These are phyloP conservation scores for Stylonectria norvegica DNA, from an alignment of 2,329 filamentous ascomycete genomes.

Conservation along the genomic window DNA sequence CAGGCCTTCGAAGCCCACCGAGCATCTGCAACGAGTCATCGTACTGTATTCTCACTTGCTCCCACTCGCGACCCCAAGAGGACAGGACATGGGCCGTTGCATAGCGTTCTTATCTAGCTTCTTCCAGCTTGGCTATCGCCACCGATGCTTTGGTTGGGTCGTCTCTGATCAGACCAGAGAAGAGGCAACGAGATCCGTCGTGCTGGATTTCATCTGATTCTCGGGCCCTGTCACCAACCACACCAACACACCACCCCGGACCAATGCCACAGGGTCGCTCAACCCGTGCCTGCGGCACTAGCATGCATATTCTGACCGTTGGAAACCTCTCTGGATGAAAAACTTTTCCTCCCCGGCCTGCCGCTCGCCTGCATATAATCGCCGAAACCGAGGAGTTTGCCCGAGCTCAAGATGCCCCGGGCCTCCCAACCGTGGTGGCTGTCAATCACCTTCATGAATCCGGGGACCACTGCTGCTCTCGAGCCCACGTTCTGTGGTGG, in stretches of 20 bases:
- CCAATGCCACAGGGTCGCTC: conserved; percentile 18
- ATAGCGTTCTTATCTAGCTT: conserved; percentile 13
- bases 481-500: conserved; percentile 16
- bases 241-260: conserved; percentile 21
- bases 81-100: conserved; percentile 9
- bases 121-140: conserved; percentile 13
- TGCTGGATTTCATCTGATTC: conserved; percentile 23
- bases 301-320: conserved; percentile 12
- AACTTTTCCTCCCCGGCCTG: conserved; percentile 8
- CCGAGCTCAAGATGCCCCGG: conserved; percentile 5
- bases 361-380: conserved; percentile 6
- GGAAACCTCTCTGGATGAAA: conserved; percentile 5
- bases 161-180: conserved; percentile 18
- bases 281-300: conserved; percentile 16
- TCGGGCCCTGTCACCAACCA: conserved; percentile 15
- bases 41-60: no score
- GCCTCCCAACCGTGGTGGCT: conserved; percentile 6
- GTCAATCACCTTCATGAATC: conserved; percentile 15
- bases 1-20: conserved; percentile 18
- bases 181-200: conserved; percentile 20
- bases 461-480: conserved; percentile 13
- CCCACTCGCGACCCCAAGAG: conserved; percentile 10
- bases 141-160: conserved; percentile 16
- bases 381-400: conserved; percentile 2
- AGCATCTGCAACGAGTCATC: conserved; percentile 21